Conservation (phyloP, 2,329 filamentous ascomycete genomes). For the Colletotrichum chlorophyti region DNA sequence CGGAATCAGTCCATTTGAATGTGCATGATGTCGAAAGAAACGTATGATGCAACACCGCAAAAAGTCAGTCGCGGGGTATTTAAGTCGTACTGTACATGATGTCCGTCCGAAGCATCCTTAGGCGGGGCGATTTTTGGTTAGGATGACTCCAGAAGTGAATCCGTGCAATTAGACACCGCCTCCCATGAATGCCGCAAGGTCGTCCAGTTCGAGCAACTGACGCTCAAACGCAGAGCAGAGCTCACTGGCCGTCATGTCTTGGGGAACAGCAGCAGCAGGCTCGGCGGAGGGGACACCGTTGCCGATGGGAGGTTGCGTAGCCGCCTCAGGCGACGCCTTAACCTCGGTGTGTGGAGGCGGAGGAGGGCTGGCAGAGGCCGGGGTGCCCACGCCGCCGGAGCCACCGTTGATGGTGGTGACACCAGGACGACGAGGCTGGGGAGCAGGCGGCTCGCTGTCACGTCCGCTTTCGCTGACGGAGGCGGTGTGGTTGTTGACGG, state of each 20-base stretch:
- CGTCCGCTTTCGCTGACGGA: conserved; percentile 49
- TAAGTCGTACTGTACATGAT: conserved; percentile 26
- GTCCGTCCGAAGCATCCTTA: conserved; percentile 5
- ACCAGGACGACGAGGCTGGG: conserved; percentile 56
- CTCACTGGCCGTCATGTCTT: conserved; percentile 65
- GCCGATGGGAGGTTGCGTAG: conserved; percentile 15
- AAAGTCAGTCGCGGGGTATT: conserved; percentile 23
- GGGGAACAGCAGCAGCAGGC: conserved; percentile 32
- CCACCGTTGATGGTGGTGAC: conserved; percentile 67
- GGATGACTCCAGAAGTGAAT: conserved; percentile 5
- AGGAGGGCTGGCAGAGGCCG: conserved; percentile 54
- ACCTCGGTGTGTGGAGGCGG: conserved; percentile 38
- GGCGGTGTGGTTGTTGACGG: conserved; percentile 23
- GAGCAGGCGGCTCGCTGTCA: conserved; percentile 60
- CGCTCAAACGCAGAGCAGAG: conserved; percentile 65
- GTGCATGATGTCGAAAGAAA: too few species aligned
- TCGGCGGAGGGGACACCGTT: conserved; percentile 33
- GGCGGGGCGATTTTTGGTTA: neutral
- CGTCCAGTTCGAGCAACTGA: conserved; percentile 65
- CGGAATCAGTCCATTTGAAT: too few species aligned
- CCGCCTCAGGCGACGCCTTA: conserved; percentile 43
- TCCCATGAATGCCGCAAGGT: conserved; percentile 68
- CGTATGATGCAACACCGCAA: conserved; percentile 2
- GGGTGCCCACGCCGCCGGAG: conserved; percentile 55
- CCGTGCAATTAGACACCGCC: conserved; percentile 58